Evolutionary conservation across 2,329 filamentous ascomycete genomes (phyloP).

Genomic region (Myriosclerotinia scirpicola): DNA sequence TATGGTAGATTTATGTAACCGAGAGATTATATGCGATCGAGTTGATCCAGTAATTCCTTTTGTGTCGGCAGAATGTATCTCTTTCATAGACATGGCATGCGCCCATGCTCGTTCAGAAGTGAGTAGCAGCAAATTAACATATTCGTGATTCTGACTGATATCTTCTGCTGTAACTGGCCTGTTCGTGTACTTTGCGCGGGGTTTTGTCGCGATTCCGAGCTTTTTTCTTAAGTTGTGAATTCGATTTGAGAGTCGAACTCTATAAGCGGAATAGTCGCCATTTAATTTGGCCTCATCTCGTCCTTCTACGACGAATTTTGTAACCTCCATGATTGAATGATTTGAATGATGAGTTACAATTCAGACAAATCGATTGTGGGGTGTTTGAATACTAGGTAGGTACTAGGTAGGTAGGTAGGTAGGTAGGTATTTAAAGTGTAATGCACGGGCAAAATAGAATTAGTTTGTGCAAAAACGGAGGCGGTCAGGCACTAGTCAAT

Average conservation of each 20-base stretch:
- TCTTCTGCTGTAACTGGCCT: slow-evolving; percentile 74
- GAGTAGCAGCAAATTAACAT: slow-evolving; percentile 75
- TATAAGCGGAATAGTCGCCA: slow-evolving; percentile 86
- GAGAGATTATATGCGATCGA: slow-evolving; percentile 84
- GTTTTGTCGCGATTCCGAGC: slow-evolving; percentile 78
- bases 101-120: slow-evolving; percentile 92
- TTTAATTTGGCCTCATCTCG: slow-evolving; percentile 82
- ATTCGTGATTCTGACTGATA: slow-evolving; percentile 71
- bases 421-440: too few relatives aligned
- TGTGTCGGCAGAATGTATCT: slow-evolving; percentile 73
- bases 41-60: slow-evolving; percentile 77
- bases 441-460: too few relatives aligned
- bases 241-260: slow-evolving; percentile 74
- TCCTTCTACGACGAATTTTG: slow-evolving; percentile 74
- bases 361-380: slow-evolving; percentile 19
- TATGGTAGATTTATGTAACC: slow-evolving; percentile 75
- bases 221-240: slow-evolving; percentile 82
- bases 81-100: slow-evolving; percentile 92
- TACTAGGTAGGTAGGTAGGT: too few relatives aligned
- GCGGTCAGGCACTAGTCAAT: too few relatives aligned
- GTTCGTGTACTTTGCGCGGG: slow-evolving; percentile 79
- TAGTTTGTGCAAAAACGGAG: too few relatives aligned
- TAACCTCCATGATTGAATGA: slow-evolving; percentile 51
- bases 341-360: slow-evolving; percentile 15
- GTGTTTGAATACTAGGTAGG: neutral